Evolutionary conservation across 371 early-diverging fungal genomes (phyloP).

Genomic region (Apophysomyces ossiformis): DNA sequence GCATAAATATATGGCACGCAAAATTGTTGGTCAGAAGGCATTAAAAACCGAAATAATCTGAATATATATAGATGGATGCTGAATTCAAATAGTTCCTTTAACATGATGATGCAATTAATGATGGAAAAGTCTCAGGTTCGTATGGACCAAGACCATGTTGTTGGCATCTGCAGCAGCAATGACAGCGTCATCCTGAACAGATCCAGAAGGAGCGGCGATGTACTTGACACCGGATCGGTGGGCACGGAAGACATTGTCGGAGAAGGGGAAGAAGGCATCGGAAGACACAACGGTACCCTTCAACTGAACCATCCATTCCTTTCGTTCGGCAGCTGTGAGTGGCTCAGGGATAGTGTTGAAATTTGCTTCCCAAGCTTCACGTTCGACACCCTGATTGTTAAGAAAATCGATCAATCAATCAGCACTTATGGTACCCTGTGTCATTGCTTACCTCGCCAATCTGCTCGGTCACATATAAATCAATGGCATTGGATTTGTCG

Average conservation of each 20-base stretch:
- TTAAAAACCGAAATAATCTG: too few species aligned
- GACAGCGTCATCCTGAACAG: slow-evolving; percentile 86
- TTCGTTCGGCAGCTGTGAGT: slow-evolving; percentile 81
- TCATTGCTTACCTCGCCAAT: slow-evolving; percentile 62
- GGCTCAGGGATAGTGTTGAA: slow-evolving; percentile 82
- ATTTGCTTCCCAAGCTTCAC: slow-evolving; percentile 77
- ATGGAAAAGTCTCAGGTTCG: slow-evolving; percentile 92
- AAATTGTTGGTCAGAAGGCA: too few species aligned
- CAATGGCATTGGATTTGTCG: slow-evolving; percentile 97
- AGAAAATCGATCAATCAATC: neutral
- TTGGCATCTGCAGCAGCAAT: slow-evolving; percentile 83
- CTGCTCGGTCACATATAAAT: slow-evolving; percentile 88
- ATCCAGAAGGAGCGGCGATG: slow-evolving; percentile 92
- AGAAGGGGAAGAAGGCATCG: slow-evolving; percentile 99
- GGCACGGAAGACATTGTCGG: slow-evolving; percentile 93
- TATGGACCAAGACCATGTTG: slow-evolving; percentile 85
- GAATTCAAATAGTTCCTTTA: neutral
- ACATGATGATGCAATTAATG: slow-evolving; percentile 65
- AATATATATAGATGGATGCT: too few species aligned
- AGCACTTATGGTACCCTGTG: neutral
- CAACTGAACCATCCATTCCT: slow-evolving; percentile 74
- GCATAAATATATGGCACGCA: too few species aligned
- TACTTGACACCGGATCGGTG: slow-evolving; percentile 85
- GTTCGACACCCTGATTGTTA: slow-evolving; percentile 63
- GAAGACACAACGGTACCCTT: slow-evolving; percentile 84